These are phyloP conservation scores for Hyphopichia khmerensis DNA, from an alignment of 1,139 yeast species.

Conservation along the genomic window DNA sequence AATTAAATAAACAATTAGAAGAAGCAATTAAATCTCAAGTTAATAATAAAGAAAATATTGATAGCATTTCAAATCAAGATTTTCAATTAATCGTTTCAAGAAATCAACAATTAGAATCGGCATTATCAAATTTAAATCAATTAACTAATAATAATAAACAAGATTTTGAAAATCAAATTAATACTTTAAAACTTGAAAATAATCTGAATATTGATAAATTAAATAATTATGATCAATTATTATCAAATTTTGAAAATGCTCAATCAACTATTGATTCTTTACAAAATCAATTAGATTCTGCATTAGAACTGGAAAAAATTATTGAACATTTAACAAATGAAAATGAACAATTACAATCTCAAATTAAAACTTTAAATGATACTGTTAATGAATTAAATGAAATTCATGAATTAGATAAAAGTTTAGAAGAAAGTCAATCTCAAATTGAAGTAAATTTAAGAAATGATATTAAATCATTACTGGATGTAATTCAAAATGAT, in stretches of 20 bases:
- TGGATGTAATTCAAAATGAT: slow-evolving; percentile 24
- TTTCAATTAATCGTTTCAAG: slow-evolving; percentile 21
- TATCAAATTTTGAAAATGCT: slow-evolving; percentile 32
- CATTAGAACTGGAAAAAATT: slow-evolving; percentile 44
- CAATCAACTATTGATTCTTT: slow-evolving; percentile 45
- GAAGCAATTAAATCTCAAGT: slow-evolving; percentile 26
- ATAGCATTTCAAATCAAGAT: slow-evolving; percentile 10
- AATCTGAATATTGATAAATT: neutral
- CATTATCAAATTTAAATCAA: slow-evolving; percentile 40
- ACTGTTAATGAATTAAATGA: slow-evolving; percentile 60
- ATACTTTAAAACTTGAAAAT: neutral
- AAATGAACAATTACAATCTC: slow-evolving; percentile 45
- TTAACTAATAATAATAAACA: slow-evolving; percentile 26
- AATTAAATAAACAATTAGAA: slow-evolving; percentile 40
- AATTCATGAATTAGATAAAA: slow-evolving; percentile 57
- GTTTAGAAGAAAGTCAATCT: slow-evolving; percentile 58
- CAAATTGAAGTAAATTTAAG: slow-evolving; percentile 57
- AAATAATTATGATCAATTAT: slow-evolving; percentile 1
- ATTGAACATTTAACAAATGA: slow-evolving; percentile 58
- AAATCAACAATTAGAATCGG: slow-evolving; percentile 35
- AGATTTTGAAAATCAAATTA: slow-evolving; percentile 10
- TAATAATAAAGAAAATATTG: slow-evolving; percentile 7
- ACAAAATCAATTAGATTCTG: slow-evolving; percentile 40
- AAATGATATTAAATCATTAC: slow-evolving; percentile 39
- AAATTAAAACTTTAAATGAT: slow-evolving; percentile 35